phyloP scores from a whole-genome alignment of 768 basidiomycete species.

The Vararia minispora region DNA sequence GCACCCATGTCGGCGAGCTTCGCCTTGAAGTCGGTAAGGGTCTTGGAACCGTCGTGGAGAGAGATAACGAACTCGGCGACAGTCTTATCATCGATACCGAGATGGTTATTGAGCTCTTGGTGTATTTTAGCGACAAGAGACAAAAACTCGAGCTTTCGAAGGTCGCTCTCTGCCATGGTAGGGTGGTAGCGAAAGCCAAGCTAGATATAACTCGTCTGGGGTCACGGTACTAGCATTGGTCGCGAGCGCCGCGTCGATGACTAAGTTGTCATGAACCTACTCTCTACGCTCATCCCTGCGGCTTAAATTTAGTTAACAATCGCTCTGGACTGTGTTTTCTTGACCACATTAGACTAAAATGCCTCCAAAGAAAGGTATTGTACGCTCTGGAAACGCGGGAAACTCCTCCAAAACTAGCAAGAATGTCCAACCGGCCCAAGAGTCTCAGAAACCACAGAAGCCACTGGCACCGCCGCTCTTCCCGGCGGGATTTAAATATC shows the following conservation, averaged over 20 bases:
- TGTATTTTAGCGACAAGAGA: conserved; percentile 87
- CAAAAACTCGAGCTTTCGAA: conserved; percentile 89
- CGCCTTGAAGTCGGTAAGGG: conserved; percentile 67
- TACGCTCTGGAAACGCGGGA: conserved; percentile 85
- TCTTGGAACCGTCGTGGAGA: conserved; percentile 77
- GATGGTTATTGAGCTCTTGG: conserved; percentile 87
- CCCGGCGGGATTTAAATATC: conserved; percentile 78
- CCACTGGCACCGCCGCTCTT: conserved; percentile 47
- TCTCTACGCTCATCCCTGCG: too few species aligned
- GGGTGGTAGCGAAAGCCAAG: conserved; percentile 5
- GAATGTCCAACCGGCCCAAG: conserved; percentile 4
- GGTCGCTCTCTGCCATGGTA: conserved; percentile 57
- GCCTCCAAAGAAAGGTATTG: conserved; percentile 66
- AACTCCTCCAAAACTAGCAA: conserved; percentile 55
- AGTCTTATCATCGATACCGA: conserved; percentile 78
- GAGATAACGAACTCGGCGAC: conserved; percentile 91
- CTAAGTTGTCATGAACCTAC: too few species aligned
- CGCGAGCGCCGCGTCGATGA: too few species aligned
- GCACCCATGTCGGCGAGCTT: conserved; percentile 71
- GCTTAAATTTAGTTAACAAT: too few species aligned
- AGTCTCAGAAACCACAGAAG: conserved; percentile 21
- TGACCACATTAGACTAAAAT: conserved; percentile 22
- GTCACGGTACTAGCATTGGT: too few species aligned
- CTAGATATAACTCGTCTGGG: too few species aligned
- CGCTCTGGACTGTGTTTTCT: neutral